These are phyloP conservation scores for Syzygium oleosum DNA, from an alignment of 345 rosid genomes.

Conservation along the genomic window DNA sequence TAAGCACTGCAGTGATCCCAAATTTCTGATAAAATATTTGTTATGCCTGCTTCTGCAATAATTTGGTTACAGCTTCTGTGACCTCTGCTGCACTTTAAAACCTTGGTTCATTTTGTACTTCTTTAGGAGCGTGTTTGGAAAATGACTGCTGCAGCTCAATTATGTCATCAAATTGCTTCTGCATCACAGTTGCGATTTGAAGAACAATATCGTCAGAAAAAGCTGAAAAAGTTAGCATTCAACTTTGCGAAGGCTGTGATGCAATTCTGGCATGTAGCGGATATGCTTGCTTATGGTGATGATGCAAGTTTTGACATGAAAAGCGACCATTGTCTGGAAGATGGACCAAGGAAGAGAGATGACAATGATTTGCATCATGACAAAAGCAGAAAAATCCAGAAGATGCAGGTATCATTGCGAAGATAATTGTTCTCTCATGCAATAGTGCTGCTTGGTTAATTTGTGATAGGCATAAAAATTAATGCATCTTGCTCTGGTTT, in stretches of 20 bases:
- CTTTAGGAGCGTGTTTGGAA: slow-evolving; percentile 97
- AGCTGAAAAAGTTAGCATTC: slow-evolving; percentile 58
- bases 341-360: slow-evolving; percentile 7
- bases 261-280: slow-evolving; percentile 81
- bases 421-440: neutral
- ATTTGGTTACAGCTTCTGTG: neutral
- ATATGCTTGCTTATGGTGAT: slow-evolving; percentile 30
- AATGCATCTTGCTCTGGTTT: neutral
- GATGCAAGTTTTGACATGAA: slow-evolving; percentile 18
- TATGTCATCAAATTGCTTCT: slow-evolving; percentile 65
- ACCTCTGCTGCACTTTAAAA: neutral
- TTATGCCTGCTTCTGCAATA: neutral
- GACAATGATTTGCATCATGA: slow-evolving; percentile 18
- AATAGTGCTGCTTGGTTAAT: neutral
- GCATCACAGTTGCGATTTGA: slow-evolving; percentile 52
- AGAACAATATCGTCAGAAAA: slow-evolving; percentile 32
- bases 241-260: slow-evolving; percentile 68
- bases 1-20: neutral
- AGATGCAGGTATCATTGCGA: slow-evolving; percentile 8
- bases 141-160: slow-evolving; percentile 91
- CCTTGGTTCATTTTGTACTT: neutral
- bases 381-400: slow-evolving; percentile 19
- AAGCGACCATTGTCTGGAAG: slow-evolving; percentile 9
- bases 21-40: neutral
- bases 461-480: neutral